A percentile compares a stretch with the other conserved stretches of the same genome.
These are phyloP conservation scores for Takashimella tepidaria DNA, from an alignment of 1,284 basidiomycete species.

Conservation along the genomic window DNA sequence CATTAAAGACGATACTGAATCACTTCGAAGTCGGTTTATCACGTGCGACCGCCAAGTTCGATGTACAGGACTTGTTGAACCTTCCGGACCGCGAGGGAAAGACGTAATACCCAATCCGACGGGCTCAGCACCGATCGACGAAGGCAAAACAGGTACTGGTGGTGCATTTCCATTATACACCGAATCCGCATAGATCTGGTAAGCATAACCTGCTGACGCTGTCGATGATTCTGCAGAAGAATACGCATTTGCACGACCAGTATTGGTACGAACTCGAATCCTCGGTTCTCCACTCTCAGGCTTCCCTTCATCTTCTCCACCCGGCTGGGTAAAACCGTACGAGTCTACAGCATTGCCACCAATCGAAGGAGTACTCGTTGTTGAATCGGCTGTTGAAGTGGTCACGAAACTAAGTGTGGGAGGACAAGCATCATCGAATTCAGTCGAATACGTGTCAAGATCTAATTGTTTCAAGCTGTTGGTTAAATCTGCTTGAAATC, in stretches of 20 bases:
- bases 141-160: conserved; percentile 29
- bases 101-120: conserved; percentile 27
- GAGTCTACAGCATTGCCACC: conserved; percentile 2
- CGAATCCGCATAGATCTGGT: conserved; percentile 22
- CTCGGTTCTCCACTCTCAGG: conserved; percentile 26
- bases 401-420: conserved; percentile 45
- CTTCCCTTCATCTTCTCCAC: conserved; percentile 15
- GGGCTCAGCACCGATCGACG: conserved; percentile 14
- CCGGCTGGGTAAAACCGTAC: not conserved
- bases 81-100: conserved; percentile 8
- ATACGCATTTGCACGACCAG: conserved; percentile 39
- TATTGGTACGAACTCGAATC: conserved; percentile 28
- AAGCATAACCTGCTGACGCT: conserved; percentile 37
- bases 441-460: conserved; percentile 35
- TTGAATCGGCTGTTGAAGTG: conserved; percentile 41
- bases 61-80: conserved; percentile 12
- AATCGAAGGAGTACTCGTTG: conserved; percentile 35
- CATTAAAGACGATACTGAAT: conserved; percentile 33
- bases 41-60: conserved; percentile 12
- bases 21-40: conserved; percentile 26
- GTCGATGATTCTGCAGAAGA: conserved; percentile 44
- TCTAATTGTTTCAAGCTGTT: conserved; percentile 35
- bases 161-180: conserved; percentile 18
- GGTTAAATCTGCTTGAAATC: conserved; percentile 2
- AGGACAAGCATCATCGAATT: conserved; percentile 26